Evolutionary conservation across 495 filamentous ascomycete species (phyloP), one percentile per base, ranked within the genome.

Genomic region (Aspergillus funiculosus): DNA sequence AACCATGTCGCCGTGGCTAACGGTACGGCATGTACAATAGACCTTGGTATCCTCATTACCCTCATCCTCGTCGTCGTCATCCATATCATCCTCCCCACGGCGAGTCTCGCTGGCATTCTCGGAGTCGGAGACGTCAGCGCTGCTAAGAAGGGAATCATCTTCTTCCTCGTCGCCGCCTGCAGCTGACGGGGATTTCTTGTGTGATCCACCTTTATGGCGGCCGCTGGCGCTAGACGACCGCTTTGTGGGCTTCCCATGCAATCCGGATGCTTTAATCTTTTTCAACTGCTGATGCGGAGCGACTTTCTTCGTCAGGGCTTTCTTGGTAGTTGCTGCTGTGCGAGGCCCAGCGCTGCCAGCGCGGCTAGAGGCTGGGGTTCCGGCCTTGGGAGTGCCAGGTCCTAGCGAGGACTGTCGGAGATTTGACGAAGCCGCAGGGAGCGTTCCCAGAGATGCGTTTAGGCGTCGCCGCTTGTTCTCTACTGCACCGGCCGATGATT

Each of bases 1-100:
- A 22, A 98, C 91, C 92, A 98, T 98, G 59, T 96, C 87, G 29
- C 92, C 92, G 69, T 86, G 91, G 63, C 86, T 94, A 46, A 95
- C 86, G 52, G 83, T 86, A 59, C 92, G 85, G 63, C 92, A 98
- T 19, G 83, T 77, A 66, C 92, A 98, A 63, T 98, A 98, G 49
- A 90, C 85, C 57, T 80, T 81, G 35, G 87, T 82, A 67, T 97
- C 91, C 42, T 86, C 83, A 34, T 83, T 88, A 24, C 91, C 88
- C 30, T 94, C 91, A 34, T 89, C 87, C 24, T 86, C 86, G 1
- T 82, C 76, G 8, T 85, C 86, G 26, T 80, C 80, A 25, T 78
- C 83, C 25, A 81, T 71, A 44, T 85, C 81, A 18, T 78, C 79
- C 4, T 72, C 72, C 1, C 52, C 62, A 5, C 60, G 62, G 8